Conservation (phyloP, 345 rosid species). For the Mercurialis annua region DNA sequence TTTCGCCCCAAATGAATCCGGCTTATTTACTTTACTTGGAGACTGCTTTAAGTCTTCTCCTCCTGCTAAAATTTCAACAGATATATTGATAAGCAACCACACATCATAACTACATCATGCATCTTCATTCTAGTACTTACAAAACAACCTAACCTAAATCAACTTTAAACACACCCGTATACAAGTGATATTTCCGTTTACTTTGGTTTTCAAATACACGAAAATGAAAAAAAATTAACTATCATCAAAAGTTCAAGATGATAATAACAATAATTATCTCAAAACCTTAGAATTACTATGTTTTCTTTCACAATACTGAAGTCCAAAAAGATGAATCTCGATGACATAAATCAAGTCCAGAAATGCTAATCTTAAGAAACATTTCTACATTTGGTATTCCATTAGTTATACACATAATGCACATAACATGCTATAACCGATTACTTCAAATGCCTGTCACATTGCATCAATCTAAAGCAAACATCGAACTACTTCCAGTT, state of each 20-base stretch:
- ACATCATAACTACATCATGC: not conserved
- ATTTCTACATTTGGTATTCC: not conserved
- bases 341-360: not conserved
- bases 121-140: no score
- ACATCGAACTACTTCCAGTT: no score
- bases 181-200: no score
- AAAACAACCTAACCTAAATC: no score
- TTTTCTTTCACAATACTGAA: not conserved
- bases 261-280: not conserved
- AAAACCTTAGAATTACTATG: not conserved
- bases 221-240: no score
- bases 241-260: not conserved
- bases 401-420: not conserved
- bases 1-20: conserved; percentile 19
- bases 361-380: not conserved
- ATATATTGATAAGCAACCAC: not conserved
- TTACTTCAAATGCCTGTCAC: no score
- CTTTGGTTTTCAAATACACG: no score
- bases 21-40: conserved; percentile 12
- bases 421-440: not conserved
- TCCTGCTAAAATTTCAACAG: conserved; percentile 16
- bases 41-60: conserved; percentile 22
- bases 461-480: no score
- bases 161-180: no score
- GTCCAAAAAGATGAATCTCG: not conserved